These are phyloP conservation scores for Cordyceps militaris DNA, from an alignment of 2,329 filamentous ascomycete genomes.

Conservation along the genomic window DNA sequence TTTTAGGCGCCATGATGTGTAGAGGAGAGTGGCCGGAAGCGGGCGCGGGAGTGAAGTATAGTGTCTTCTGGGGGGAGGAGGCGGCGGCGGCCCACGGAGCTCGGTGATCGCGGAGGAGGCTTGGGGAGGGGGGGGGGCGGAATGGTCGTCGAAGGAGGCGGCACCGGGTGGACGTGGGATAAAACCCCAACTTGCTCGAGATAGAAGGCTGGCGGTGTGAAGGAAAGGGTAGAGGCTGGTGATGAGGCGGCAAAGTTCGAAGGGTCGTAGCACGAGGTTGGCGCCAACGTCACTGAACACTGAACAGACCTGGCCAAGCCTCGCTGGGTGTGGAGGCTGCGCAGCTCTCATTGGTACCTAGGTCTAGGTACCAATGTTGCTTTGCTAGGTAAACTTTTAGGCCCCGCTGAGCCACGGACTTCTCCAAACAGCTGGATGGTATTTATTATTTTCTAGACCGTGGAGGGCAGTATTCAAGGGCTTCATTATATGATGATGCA, in stretches of 20 bases:
- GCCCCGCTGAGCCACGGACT: not conserved
- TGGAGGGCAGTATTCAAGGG: not conserved
- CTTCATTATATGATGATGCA: not conserved
- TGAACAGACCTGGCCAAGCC: constrained; percentile 4
- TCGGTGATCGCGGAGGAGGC: not conserved
- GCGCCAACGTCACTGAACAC: constrained; percentile 8
- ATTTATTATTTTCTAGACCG: not conserved
- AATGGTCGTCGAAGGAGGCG: not conserved
- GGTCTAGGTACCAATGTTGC: not conserved
- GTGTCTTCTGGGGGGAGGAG: too few species aligned
- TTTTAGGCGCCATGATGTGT: constrained; percentile 49
- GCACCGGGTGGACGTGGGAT: not conserved
- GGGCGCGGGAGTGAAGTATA: too few species aligned
- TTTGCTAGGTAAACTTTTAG: not conserved
- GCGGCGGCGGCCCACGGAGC: not conserved
- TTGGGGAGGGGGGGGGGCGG: not conserved
- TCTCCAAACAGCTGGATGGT: not conserved
- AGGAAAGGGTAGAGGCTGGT: not conserved
- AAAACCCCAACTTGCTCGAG: not conserved
- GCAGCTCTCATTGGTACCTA: not conserved
- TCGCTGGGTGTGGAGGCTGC: not conserved
- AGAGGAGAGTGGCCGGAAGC: constrained; percentile 11
- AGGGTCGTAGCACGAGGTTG: not conserved
- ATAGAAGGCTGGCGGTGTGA: not conserved
- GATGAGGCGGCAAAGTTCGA: not conserved